These are phyloP conservation scores for Schizopora paradoxa DNA, from an alignment of 1,284 basidiomycete genomes.

Conservation along the genomic window DNA sequence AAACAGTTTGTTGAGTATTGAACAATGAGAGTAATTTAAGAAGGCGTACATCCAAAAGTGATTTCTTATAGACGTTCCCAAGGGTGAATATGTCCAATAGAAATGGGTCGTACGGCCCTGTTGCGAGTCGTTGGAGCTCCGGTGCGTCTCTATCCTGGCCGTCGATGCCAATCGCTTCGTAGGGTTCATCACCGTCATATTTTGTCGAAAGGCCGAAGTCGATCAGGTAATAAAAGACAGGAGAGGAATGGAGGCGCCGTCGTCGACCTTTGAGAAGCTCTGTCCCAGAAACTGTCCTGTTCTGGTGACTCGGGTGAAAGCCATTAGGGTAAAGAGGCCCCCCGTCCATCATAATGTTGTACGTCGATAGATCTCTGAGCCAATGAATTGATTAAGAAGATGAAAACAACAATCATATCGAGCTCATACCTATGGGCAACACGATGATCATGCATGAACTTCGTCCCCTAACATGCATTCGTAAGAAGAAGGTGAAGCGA, in stretches of 20 bases:
- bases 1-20: neutral
- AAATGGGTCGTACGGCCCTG: conserved; percentile 4
- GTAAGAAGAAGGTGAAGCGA: neutral
- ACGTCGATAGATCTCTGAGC: conserved; percentile 1
- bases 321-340: neutral
- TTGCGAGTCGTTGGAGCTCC: too few relatives aligned
- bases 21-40: neutral
- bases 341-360: conserved; percentile 11
- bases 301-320: conserved; percentile 2
- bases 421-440: conserved; percentile 28
- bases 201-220: conserved; percentile 14
- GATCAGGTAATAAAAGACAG: conserved; percentile 9
- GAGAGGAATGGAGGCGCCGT: conserved; percentile 8
- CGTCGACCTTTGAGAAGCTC: too few relatives aligned
- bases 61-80: conserved; percentile 6
- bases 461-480: conserved; percentile 20
- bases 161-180: neutral
- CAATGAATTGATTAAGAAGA: neutral
- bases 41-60: neutral
- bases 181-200: too few relatives aligned
- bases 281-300: neutral
- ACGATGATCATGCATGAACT: conserved; percentile 22
- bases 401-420: neutral
- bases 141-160: conserved; percentile 4
- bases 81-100: conserved; percentile 4